Evolutionary conservation across 208 protist genomes (phyloP), one percentile per base, ranked within the genome.

Genomic region (Leishmania mexicana): DNA sequence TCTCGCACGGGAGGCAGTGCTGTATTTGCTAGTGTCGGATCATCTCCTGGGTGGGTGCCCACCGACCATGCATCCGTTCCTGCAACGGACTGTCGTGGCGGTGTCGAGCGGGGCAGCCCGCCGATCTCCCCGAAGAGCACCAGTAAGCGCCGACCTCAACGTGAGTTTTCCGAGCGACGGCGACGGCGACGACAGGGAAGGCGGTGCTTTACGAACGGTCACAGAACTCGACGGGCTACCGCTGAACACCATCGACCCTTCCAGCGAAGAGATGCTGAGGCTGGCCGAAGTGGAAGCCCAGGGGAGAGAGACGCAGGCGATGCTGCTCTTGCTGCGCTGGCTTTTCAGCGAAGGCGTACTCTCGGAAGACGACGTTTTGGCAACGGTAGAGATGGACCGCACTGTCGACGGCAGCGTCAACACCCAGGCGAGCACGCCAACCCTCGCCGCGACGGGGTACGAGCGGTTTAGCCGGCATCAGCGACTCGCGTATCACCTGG

Each of bases 21-120:
- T 93, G 21, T 96, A 97, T 79, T 77, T 96, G 51, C 87, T 97
- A 53, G 88, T 96, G 45, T 87, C 90, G 17, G 92, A 96, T 58
- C 85, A 83, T 17, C 78, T 97, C 15, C 82, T 97, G 0, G 92
- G 92, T 17, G 79, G 87, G 70, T 91, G 88, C 57, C 94, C 94
- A 35, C 90, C 90, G 2, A 96, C 94, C 0, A 91, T 96, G 89
- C 93, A 96, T 64, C 78, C 88, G 3, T 97, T 96, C 83, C 87
- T 97, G 1, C 58, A 76, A 47, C 76, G 65, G 10, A 76, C 84
- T 5, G 40, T 45, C 24, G 72, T 31, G 10, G n/a, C 80, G 7
- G 51, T 35, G 1, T 11, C 40, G 31, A 62, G 17, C 8, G 1
- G 35, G 24, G n/a, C 62, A 58, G 40, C 54, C 2, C 13, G 38